Conservation (phyloP, 192 early-diverging fungal species). For the Coemansia sp. region DNA sequence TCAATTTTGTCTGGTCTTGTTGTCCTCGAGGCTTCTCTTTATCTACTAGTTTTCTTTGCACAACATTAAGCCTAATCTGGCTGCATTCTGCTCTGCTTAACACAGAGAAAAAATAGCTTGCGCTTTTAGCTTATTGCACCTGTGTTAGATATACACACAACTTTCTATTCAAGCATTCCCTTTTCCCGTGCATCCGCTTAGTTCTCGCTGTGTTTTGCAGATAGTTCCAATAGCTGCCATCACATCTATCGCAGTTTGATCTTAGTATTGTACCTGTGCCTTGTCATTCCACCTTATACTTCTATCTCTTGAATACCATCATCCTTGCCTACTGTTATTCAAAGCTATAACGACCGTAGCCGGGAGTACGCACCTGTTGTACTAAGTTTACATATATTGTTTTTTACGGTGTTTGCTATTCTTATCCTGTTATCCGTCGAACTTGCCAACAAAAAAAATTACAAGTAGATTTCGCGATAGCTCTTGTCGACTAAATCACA, state of each 20-base stretch:
- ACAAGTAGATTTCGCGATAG: neutral
- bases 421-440: neutral
- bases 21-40: neutral
- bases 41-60: neutral
- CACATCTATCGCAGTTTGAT: conserved; percentile 36
- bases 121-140: neutral
- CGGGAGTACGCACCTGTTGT: neutral
- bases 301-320: neutral
- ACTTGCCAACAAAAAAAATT: neutral
- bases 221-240: conserved; percentile 4
- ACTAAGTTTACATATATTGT: neutral
- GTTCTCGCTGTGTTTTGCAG: conserved; percentile 3
- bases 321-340: neutral
- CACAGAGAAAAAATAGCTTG: neutral
- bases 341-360: neutral
- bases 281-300: neutral
- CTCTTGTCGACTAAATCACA: neutral
- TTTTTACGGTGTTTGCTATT: neutral
- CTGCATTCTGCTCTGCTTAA: neutral
- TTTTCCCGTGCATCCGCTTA: neutral
- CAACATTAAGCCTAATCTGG: neutral
- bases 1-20: conserved; percentile 1
- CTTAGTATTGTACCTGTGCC: neutral
- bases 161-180: neutral
- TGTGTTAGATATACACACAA: neutral